Evolutionary conservation across 495 filamentous ascomycete genomes (phyloP).

Genomic region (Hyaloscypha hepaticicola): DNA sequence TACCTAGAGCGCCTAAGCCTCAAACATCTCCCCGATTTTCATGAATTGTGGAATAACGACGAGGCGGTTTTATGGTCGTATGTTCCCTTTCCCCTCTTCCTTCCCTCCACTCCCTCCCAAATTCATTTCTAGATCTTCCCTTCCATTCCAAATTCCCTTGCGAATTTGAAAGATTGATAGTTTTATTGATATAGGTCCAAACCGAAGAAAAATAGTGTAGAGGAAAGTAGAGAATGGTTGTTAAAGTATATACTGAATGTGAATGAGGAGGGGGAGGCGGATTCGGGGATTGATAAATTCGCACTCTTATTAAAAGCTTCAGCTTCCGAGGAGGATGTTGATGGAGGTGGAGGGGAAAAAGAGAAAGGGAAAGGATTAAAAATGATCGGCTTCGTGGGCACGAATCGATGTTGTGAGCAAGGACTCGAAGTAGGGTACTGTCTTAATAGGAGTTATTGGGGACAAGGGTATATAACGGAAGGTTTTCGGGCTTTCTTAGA

Average conservation of each 20-base stretch:
- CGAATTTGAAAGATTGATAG: neutral
- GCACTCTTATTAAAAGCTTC: neutral
- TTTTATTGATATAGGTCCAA: constrained; percentile 10
- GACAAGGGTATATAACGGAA: constrained; percentile 24
- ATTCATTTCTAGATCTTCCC: neutral
- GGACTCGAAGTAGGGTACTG: constrained; percentile 28
- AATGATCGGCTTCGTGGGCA: constrained; percentile 28
- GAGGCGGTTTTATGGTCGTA: constrained; percentile 21
- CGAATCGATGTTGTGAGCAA: constrained; percentile 18
- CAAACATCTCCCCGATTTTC: constrained; percentile 25
- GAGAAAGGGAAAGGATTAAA: constrained; percentile 12
- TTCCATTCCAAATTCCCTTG: neutral
- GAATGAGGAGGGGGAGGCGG: neutral
- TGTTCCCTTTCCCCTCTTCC: constrained; percentile 2
- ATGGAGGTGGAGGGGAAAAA: neutral
- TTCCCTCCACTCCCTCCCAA: neutral
- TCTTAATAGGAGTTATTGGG: constrained; percentile 22
- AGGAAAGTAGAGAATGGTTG: constrained; percentile 17
- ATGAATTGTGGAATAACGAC: constrained; percentile 21
- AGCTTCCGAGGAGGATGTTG: neutral
- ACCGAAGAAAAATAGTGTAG: constrained; percentile 1
- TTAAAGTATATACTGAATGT: neutral
- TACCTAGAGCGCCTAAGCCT: constrained; percentile 22
- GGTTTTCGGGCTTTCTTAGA: constrained; percentile 20
- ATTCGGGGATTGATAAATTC: neutral